phyloP scores from a whole-genome alignment of 2,329 filamentous ascomycete species.

The Arthrobotrys musiformis region DNA sequence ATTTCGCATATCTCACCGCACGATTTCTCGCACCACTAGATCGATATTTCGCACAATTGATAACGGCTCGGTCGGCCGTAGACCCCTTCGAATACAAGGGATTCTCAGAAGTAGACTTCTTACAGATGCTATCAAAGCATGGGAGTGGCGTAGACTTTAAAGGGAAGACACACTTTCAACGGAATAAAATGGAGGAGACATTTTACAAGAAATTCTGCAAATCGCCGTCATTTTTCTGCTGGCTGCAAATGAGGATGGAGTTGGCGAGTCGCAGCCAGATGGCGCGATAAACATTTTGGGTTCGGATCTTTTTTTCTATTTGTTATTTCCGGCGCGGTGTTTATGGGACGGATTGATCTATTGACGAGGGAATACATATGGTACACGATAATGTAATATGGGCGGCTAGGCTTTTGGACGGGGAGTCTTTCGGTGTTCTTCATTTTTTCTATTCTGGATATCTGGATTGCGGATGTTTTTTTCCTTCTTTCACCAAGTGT shows the following conservation, averaged over 20 bases:
- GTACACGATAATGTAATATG: conserved; percentile 20
- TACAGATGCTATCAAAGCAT: conserved; percentile 58
- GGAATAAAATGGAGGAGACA: conserved; percentile 57
- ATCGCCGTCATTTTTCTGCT: conserved; percentile 59
- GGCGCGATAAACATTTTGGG: conserved; percentile 19
- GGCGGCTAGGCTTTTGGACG: not conserved
- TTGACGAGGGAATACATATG: not conserved
- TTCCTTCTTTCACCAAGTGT: not conserved
- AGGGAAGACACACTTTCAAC: conserved; percentile 59
- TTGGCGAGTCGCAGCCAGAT: conserved; percentile 54
- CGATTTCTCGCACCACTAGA: conserved; percentile 59
- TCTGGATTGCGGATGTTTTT: not conserved
- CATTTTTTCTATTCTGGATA: not conserved
- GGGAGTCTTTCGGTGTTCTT: conserved; percentile 30
- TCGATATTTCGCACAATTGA: conserved; percentile 59
- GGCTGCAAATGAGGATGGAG: conserved; percentile 60
- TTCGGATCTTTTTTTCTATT: not conserved
- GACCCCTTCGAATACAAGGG: conserved; percentile 58
- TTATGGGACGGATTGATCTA: conserved; percentile 1
- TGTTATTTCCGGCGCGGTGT: conserved; percentile 1
- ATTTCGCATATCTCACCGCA: conserved; percentile 59
- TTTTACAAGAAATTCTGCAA: conserved; percentile 60
- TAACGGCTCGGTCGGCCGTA: conserved; percentile 40
- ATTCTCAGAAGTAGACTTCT: conserved; percentile 59
- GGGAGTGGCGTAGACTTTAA: conserved; percentile 59